Conservation (phyloP, 2,329 filamentous ascomycete genomes). For the Ophiosphaerella herpotricha region DNA sequence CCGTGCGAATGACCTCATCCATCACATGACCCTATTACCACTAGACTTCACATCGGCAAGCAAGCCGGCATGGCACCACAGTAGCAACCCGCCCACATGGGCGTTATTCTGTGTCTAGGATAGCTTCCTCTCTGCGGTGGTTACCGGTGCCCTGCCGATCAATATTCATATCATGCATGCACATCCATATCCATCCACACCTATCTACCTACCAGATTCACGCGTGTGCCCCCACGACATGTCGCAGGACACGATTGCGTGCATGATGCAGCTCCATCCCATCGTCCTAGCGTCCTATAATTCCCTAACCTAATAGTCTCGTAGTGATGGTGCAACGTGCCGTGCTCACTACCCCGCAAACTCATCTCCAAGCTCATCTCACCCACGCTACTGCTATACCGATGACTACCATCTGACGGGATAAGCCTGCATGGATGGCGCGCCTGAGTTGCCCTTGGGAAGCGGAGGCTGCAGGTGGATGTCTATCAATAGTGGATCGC, state of each 20-base stretch:
- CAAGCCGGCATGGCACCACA: too few relatives aligned
- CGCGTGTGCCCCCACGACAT: constrained; percentile 5
- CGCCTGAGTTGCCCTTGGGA: constrained; percentile 19
- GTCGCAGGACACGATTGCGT: constrained; percentile 25
- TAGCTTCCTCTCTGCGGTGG: background rate
- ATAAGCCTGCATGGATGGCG: constrained; percentile 12
- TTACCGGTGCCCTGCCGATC: too few relatives aligned
- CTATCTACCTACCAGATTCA: constrained; percentile 6
- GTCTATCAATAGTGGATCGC: constrained; percentile 4
- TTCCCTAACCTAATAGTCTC: too few relatives aligned
- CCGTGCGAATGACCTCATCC: constrained; percentile 12
- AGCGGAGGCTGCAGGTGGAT: constrained; percentile 17
- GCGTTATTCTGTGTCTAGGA: background rate
- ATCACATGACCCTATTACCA: constrained; percentile 11
- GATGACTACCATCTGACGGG: constrained; percentile 5
- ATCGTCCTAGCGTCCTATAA: background rate
- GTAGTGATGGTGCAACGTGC: background rate
- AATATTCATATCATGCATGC: too few relatives aligned
- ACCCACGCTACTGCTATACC: constrained; percentile 6
- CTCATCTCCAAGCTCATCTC: constrained; percentile 1
- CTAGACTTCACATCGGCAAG: too few relatives aligned
- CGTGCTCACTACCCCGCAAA: constrained; percentile 26
- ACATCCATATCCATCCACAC: too few relatives aligned
- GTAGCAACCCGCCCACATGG: too few relatives aligned
- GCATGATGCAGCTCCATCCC: constrained; percentile 17